Evolutionary conservation across 2,329 filamentous ascomycete genomes (phyloP).

Genomic region (Raffaelea arxii): DNA sequence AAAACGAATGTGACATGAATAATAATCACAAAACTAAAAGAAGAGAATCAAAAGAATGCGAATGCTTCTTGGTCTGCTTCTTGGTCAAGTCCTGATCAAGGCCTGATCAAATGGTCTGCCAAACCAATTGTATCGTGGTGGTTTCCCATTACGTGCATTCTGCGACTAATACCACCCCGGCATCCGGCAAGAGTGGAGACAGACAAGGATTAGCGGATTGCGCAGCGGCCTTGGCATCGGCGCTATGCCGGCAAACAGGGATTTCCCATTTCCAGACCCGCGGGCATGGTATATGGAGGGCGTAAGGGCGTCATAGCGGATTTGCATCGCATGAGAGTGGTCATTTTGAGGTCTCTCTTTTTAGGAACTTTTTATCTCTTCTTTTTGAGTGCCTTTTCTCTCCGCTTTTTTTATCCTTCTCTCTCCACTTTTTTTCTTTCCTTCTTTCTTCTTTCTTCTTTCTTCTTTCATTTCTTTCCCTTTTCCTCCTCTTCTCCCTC

Average conservation of each 20-base stretch:
- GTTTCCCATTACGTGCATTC: too few relatives aligned
- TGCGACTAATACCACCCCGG: too few relatives aligned
- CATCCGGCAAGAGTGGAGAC: too few relatives aligned
- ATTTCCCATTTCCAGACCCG: too few relatives aligned
- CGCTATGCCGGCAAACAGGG: too few relatives aligned
- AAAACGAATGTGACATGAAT: background rate
- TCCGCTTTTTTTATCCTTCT: background rate
- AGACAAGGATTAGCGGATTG: too few relatives aligned
- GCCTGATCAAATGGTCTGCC: too few relatives aligned
- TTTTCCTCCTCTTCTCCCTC: background rate
- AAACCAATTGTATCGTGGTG: too few relatives aligned
- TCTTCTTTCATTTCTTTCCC: background rate
- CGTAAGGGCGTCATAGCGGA: slow-evolving; percentile 32
- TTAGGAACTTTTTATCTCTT: background rate
- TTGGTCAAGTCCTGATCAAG: too few relatives aligned
- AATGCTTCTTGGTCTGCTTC: too few relatives aligned
- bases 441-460: background rate
- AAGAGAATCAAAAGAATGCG: slow-evolving; percentile 27
- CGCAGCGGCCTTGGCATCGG: too few relatives aligned
- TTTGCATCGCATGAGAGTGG: slow-evolving; percentile 18
- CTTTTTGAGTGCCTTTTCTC: background rate
- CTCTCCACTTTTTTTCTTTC: background rate
- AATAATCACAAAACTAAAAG: background rate
- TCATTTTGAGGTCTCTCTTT: background rate
- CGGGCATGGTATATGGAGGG: too few relatives aligned